phyloP scores from a whole-genome alignment of 257 asterid species.

The Solanum chiquidenum region DNA sequence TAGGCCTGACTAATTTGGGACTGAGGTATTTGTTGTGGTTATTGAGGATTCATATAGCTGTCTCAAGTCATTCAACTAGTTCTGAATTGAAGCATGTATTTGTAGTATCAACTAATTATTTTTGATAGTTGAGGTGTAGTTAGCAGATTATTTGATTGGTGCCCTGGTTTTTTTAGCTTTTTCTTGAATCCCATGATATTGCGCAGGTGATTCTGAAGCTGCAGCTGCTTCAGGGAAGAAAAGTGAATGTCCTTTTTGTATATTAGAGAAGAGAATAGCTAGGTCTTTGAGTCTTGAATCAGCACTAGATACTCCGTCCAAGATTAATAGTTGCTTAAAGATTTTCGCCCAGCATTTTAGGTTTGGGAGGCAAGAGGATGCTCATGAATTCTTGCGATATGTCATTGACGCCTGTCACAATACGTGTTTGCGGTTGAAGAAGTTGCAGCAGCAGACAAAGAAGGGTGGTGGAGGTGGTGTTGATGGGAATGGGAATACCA shows the following conservation, averaged over 20 bases:
- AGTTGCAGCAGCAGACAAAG: conserved; percentile 57
- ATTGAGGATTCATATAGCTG: background rate
- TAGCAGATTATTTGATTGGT: background rate
- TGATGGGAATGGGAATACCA: conserved; percentile 49
- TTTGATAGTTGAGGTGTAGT: background rate
- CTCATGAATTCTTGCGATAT: conserved; percentile 95
- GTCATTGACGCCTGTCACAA: conserved; percentile 96
- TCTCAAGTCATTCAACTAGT: background rate
- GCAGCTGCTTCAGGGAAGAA: conserved; percentile 62
- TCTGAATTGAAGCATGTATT: background rate
- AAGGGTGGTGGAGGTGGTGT: conserved; percentile 44
- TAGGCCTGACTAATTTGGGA: background rate
- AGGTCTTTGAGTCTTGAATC: conserved; percentile 72
- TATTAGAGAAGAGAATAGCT: conserved; percentile 69
- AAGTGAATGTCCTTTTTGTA: conserved; percentile 93
- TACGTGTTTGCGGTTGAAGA: conserved; percentile 81
- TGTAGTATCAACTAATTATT: background rate
- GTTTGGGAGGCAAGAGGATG: conserved; percentile 90
- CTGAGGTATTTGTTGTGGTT: background rate
- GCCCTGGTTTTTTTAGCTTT: background rate
- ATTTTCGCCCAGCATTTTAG: conserved; percentile 82
- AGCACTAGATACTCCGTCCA: conserved; percentile 51
- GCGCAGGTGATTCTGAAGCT: conserved; percentile 60
- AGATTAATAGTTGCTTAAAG: conserved; percentile 63
- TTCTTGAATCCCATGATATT: background rate